Percentiles rank a stretch among this genome's conserved stretches.
Conservation (phyloP, 169 alveolate species). For the Plasmodium fragile region DNA sequence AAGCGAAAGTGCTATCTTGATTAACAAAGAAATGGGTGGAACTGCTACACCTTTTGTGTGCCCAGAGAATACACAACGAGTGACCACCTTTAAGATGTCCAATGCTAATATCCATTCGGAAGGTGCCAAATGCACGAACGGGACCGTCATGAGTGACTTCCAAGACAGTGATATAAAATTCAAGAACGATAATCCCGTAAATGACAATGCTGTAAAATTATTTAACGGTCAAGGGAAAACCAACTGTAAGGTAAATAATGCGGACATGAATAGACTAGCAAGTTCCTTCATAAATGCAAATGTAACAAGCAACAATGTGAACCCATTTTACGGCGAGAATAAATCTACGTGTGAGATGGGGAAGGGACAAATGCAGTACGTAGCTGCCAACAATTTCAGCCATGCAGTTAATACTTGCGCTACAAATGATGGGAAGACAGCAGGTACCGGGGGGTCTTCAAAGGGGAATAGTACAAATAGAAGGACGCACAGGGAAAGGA, state of each 20-base stretch:
- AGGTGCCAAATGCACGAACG: neutral
- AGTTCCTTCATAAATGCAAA: neutral
- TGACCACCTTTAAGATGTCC: neutral
- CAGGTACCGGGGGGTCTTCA: neutral
- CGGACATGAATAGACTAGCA: neutral
- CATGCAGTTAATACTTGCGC: neutral
- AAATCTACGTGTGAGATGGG: neutral
- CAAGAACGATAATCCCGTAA: neutral
- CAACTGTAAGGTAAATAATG: neutral
- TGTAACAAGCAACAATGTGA: neutral
- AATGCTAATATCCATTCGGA: neutral
- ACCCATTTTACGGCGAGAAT: neutral
- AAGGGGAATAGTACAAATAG: neutral
- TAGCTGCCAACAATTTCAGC: neutral
- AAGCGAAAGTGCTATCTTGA: neutral
- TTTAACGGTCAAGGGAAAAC: neutral
- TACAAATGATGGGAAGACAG: neutral
- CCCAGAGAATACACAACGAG: neutral
- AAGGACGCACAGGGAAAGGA: neutral
- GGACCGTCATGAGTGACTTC: neutral
- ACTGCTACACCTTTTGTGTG: neutral
- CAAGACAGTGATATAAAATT: neutral
- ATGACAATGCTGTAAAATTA: neutral
- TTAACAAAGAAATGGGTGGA: conserved; percentile 4
- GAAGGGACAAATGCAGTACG: neutral